These are phyloP conservation scores for Apiotrichum mycotoxinovorans DNA, from an alignment of 1,284 basidiomycete genomes.

Conservation along the genomic window DNA sequence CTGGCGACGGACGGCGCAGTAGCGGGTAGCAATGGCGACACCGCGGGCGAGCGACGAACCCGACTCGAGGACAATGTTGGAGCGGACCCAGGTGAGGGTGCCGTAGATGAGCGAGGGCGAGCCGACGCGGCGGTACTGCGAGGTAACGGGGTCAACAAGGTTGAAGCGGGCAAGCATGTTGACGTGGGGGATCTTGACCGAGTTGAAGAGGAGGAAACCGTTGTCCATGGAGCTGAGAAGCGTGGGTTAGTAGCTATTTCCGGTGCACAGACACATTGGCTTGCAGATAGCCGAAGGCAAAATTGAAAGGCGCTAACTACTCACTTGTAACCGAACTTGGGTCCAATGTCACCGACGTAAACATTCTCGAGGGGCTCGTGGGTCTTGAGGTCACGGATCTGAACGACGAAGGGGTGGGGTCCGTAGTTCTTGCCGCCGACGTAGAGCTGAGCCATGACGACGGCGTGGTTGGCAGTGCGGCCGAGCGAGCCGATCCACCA, in stretches of 20 bases:
- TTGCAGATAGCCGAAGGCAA: neutral
- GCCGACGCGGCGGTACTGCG: conserved; percentile 49
- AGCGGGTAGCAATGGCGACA: conserved; percentile 57
- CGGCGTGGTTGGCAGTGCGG: conserved; percentile 57
- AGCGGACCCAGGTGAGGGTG: conserved; percentile 55
- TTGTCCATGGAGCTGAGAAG: conserved; percentile 51
- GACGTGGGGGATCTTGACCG: conserved; percentile 57
- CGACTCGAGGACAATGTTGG: conserved; percentile 57
- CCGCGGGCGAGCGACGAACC: conserved; percentile 56
- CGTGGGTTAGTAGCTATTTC: neutral
- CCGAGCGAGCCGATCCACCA: conserved; percentile 61
- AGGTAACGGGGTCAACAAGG: conserved; percentile 52
- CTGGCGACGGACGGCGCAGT: conserved; percentile 55
- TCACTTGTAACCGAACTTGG: conserved; percentile 59
- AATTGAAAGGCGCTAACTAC: neutral
- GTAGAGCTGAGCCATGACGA: conserved; percentile 58
- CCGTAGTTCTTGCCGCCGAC: conserved; percentile 56
- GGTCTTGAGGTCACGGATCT: conserved; percentile 55
- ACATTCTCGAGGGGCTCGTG: conserved; percentile 54
- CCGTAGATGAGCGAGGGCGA: conserved; percentile 58
- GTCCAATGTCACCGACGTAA: conserved; percentile 59
- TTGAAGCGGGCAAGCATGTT: conserved; percentile 61
- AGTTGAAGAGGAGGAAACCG: conserved; percentile 55
- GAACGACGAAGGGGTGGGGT: conserved; percentile 58
- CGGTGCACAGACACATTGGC: neutral